Base-by-base conservation (phyloP, 2,329 filamentous ascomycete species). In the Hymenoscyphus fraxineus region DNA sequence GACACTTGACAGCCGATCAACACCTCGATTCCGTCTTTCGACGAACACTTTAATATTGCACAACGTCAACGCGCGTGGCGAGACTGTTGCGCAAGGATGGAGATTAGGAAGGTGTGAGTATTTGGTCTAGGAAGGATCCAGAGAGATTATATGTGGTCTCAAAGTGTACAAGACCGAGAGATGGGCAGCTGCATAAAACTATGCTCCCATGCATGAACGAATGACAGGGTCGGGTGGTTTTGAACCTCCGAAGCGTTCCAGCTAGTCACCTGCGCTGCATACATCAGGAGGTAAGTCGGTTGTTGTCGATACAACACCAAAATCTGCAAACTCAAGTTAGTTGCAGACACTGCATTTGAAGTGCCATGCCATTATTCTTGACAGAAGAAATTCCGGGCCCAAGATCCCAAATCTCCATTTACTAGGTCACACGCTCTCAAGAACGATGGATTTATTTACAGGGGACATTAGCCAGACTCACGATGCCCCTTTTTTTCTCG, bases 191-290 rank as follows among this genome's bases (percentile, higher is more conserved):
- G 59, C 56, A 64, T 60, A 35, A 39, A 27, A 44, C 44, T 57
- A 61, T 40, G 27, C 15, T 19, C 40, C 7, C 22, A 32, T 38
- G 22, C 32, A 19, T 19, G 13, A 32, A 32, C 56, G 31, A 58
- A 60, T 64, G 59, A 61, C 55, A 61, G 55, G 63, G 60, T 61
- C 63, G 31, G 51, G 55, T 64, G 63, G 56, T 27, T 10, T 47
- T 27, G 16, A 39, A 51, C n/a, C n/a, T n/a, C n/a, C 19, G 35
- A 35, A 19, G 19, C 40, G 9, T 15, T 32, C 32, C 22, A 19
- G 19, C 32, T 16, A 60, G 31, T 51, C 59, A 60, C 15, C 58
- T 59, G 58, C 27, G 22, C 38, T 58, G 32, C 56, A 39, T 15
- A 40, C 32, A 38, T 22, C 32, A 58, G 31, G 38, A 40, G 56